A percentile compares a stretch with the other conserved stretches of the same genome.
These are phyloP conservation scores for Pyrenophora tritici-repentis DNA, from an alignment of 2,329 filamentous ascomycete genomes.

Conservation along the genomic window DNA sequence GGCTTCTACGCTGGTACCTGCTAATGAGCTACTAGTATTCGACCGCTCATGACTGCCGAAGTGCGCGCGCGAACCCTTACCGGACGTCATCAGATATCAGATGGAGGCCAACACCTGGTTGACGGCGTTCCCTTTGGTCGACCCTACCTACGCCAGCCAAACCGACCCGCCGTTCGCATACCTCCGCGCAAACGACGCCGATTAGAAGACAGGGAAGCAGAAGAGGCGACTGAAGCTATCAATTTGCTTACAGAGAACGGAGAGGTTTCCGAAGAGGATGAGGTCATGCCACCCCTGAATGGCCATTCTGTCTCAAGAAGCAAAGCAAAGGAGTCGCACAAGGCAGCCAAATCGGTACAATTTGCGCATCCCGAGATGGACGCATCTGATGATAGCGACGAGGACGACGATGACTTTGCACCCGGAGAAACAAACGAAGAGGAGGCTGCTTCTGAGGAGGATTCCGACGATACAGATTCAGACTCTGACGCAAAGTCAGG, in stretches of 20 bases:
- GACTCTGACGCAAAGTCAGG: constrained; percentile 15
- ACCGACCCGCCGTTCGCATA: constrained; percentile 70
- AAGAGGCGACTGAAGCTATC: constrained; percentile 14
- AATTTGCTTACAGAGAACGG: constrained; percentile 19
- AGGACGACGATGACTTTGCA: constrained; percentile 37
- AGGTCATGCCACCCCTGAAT: neutral
- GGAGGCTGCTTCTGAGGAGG: constrained; percentile 14
- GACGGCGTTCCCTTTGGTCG: constrained; percentile 86
- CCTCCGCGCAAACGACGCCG: constrained; percentile 71
- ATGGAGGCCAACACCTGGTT: constrained; percentile 77
- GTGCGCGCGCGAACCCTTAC: constrained; percentile 72
- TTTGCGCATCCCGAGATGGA: constrained; percentile 25
- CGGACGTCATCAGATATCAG: constrained; percentile 80
- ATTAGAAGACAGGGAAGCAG: constrained; percentile 40
- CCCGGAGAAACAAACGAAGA: constrained; percentile 22
- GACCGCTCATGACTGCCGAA: constrained; percentile 76
- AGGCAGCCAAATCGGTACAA: constrained; percentile 26
- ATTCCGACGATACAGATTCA: constrained; percentile 16
- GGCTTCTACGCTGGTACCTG: neutral
- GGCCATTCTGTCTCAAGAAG: neutral
- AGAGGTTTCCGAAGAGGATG: neutral
- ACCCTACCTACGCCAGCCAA: constrained; percentile 64
- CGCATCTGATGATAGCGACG: constrained; percentile 18
- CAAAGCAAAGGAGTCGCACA: neutral
- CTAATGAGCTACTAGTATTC: constrained; percentile 62